Evolutionary conservation across 306 rosid genomes (phyloP), one percentile per base, ranked within the genome.

Genomic region (Cercis canadensis): DNA sequence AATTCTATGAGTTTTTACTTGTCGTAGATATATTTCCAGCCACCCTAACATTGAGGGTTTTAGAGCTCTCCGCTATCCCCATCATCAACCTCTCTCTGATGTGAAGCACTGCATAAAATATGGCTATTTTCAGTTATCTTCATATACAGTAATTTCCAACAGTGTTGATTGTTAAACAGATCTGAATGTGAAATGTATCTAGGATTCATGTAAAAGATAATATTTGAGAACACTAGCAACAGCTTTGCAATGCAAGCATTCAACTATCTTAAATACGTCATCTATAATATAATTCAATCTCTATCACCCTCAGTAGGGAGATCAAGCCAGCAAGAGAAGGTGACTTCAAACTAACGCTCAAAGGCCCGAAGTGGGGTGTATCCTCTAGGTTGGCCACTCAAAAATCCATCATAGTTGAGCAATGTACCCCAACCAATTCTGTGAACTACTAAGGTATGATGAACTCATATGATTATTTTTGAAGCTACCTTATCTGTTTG

Each of bases 51-150:
- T 46, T 34, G 64, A 37, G 68, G 61, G 67, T 36, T 69, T 85
- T 68, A 87, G 77, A 90, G 92, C 79, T 90, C 96, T 41, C 83
- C 85, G 51, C 86, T 59, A 2, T 78, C 76, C 46, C 32, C 90
- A 18, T 40, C 76, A 19, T 58, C 82, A 15, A n/a, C 76, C 31
- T 62, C 78, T 11, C 56, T 81, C 46, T 65, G 67, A 7, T 57
- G 24, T 19, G 78, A 76, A 18, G 19, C 83, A 64, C 89, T 85
- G 92, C 82, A 88, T 39, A 34, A 15, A 67, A 80, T 16, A 71
- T 32, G 65, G 11, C 33, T 49, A 19, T 24, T 57, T 44, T 57
- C 49, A 65, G 78, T 53, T 41, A 59, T 65, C 56, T 56, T 16
- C 63, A 41, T 18, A 49, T 44, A 56, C 43, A 16, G 8, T 5